Conservation (phyloP, 1,139 yeast genomes). For the Protomyces lactucae-debilis region DNA sequence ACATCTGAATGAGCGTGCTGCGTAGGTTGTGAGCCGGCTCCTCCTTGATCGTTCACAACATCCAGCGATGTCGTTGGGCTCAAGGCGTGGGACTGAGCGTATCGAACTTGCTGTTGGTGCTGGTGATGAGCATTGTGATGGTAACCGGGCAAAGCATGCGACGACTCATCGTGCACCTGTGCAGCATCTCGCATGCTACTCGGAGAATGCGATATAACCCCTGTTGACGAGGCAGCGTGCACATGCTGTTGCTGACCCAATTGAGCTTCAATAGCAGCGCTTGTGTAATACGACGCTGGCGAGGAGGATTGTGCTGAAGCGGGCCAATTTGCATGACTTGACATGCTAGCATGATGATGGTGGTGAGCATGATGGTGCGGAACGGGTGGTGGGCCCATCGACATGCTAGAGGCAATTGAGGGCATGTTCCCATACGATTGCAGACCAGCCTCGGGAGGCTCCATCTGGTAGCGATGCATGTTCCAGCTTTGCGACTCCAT, state of each 20-base stretch:
- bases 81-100: too few relatives aligned
- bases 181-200: too few relatives aligned
- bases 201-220: too few relatives aligned
- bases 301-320: too few relatives aligned
- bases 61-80: not conserved
- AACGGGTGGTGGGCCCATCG: not conserved
- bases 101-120: not conserved
- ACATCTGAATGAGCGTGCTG: not conserved
- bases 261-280: too few relatives aligned
- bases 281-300: too few relatives aligned
- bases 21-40: not conserved
- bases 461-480: not conserved
- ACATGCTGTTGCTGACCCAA: too few relatives aligned
- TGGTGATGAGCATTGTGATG: not conserved
- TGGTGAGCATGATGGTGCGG: not conserved
- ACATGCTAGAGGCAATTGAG: not conserved
- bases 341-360: not conserved
- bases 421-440: too few relatives aligned
- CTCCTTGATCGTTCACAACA: not conserved
- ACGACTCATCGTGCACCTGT: too few relatives aligned
- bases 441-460: not conserved
- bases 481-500: not conserved
- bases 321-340: too few relatives aligned
- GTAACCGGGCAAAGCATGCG: too few relatives aligned
- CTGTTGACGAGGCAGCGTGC: too few relatives aligned